phyloP scores from a whole-genome alignment of 202 grass and related monocot species.

The Panicum hallii region DNA sequence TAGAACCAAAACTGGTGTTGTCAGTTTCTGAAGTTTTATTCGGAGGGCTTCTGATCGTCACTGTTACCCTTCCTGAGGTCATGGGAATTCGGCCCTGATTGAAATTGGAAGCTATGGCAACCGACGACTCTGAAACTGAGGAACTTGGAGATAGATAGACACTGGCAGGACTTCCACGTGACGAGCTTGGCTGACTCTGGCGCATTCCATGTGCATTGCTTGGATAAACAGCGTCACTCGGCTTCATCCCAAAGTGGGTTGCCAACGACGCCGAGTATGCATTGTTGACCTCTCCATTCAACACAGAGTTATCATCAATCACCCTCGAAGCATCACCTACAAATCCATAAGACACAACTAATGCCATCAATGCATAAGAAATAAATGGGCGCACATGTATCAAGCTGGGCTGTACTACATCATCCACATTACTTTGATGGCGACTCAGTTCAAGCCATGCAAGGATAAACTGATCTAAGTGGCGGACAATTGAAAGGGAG shows the following conservation, averaged over 20 bases:
- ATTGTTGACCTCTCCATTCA: constrained; percentile 20
- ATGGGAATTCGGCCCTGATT: constrained; percentile 12
- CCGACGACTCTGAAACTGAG: constrained; percentile 29
- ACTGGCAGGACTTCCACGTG: not conserved
- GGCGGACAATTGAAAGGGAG: not conserved
- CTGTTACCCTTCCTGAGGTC: constrained; percentile 23
- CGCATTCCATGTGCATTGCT: not conserved
- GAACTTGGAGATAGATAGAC: constrained; percentile 33
- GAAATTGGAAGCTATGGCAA: constrained; percentile 26
- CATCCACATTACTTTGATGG: not conserved
- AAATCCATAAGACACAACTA: constrained; percentile 13
- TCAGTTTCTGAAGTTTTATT: constrained; percentile 43
- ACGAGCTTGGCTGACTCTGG: constrained; percentile 34
- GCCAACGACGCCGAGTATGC: not conserved
- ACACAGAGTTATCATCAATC: constrained; percentile 30
- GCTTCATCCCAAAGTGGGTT: not conserved
- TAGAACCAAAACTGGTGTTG: constrained; percentile 14
- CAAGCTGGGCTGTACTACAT: not conserved
- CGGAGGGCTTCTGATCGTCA: constrained; percentile 50
- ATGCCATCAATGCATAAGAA: not conserved
- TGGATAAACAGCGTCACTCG: constrained; percentile 21
- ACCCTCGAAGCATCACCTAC: constrained; percentile 36
- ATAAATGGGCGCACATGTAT: not conserved
- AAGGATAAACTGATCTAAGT: constrained; percentile 34
- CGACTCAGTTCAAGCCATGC: not conserved